phyloP scores from a whole-genome alignment of 2,329 filamentous ascomycete species.

The Aureobasidium sp. region DNA sequence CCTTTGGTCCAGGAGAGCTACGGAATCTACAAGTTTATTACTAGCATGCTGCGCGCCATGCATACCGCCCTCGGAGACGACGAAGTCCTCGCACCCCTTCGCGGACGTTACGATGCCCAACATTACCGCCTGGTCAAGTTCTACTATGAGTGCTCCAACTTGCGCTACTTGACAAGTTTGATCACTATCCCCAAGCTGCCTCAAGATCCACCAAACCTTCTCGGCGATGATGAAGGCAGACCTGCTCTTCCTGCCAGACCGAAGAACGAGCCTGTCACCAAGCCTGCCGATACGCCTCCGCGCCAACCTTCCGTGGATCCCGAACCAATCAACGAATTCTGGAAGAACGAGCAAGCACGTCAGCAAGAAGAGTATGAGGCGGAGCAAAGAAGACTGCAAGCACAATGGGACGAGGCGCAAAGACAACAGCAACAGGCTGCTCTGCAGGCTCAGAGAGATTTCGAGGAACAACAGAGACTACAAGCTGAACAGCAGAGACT shows the following conservation, averaged over 20 bases:
- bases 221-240: constrained; percentile 74
- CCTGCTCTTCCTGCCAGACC: constrained; percentile 76
- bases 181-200: constrained; percentile 95
- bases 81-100: constrained; percentile 80
- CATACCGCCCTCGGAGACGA: constrained; percentile 87
- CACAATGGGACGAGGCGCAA: constrained; percentile 75
- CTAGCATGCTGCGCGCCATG: constrained; percentile 98
- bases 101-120: constrained; percentile 84
- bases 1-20: constrained; percentile 96
- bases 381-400: constrained; percentile 79
- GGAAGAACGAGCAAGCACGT: constrained; percentile 83
- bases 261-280: constrained; percentile 54
- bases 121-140: constrained; percentile 95
- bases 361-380: constrained; percentile 94
- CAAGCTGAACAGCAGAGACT: constrained; percentile 82
- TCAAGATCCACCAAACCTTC: constrained; percentile 82
- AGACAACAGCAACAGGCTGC: constrained; percentile 73
- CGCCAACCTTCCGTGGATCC: constrained; percentile 67
- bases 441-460: constrained; percentile 82
- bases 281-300: constrained; percentile 59
- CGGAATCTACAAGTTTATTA: constrained; percentile 99
- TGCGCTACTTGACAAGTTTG: constrained; percentile 89
- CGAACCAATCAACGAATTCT: constrained; percentile 94
- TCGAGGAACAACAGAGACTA: constrained; percentile 85
- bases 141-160: constrained; percentile 98